Evolutionary conservation across 2,329 filamentous ascomycete genomes (phyloP), one percentile per base, ranked within the genome.

Genomic region (Microcyclospora tardicrescens): DNA sequence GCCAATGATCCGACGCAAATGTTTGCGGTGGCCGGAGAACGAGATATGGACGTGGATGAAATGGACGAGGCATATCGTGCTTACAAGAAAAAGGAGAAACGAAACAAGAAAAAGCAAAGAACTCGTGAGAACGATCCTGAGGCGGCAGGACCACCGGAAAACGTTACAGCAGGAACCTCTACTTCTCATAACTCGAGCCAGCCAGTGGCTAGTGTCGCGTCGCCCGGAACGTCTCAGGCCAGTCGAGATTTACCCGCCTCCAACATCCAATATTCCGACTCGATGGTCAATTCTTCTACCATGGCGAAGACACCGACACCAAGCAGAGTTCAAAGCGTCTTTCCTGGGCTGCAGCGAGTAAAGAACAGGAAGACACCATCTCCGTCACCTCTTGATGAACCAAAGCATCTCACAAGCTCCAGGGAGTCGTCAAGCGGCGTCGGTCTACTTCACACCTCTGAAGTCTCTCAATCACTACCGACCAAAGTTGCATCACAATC

Each of bases 31-130:
- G 45, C 43, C 13, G 39, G 42, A 6, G 45, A 50, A n/a, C 33
- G 37, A 12, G 55, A 56, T 16, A 51, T 54, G 46, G 54, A 57
- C 35, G 47, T 57, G n/a, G 54, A 57, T 27, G 55, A 56, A n/a
- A 56, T 55, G 52, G 53, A 56, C 40, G 44, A 51, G 28, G 51
- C 50, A 3, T 58, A 56, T 43, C 51, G 46, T 32, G 50, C 50
- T 15, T 57, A 54, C 47, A 57, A 53, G 46, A 57, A 53, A 42
- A 56, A 55, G 31, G 47, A 50, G 16, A 50, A 53, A 31, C 48
- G 54, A 32, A 49, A 53, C 38, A 51, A 53, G 36, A 57, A 55
- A 45, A 52, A 57, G 44, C 42, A 51, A 15, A 49, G 31, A 24
- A 33, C 33, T 30, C 33, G 29, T 14, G 33, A 24, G 19, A 24